Evolutionary conservation across 495 filamentous ascomycete species (phyloP).

Genomic region (Neurospora sp.): DNA sequence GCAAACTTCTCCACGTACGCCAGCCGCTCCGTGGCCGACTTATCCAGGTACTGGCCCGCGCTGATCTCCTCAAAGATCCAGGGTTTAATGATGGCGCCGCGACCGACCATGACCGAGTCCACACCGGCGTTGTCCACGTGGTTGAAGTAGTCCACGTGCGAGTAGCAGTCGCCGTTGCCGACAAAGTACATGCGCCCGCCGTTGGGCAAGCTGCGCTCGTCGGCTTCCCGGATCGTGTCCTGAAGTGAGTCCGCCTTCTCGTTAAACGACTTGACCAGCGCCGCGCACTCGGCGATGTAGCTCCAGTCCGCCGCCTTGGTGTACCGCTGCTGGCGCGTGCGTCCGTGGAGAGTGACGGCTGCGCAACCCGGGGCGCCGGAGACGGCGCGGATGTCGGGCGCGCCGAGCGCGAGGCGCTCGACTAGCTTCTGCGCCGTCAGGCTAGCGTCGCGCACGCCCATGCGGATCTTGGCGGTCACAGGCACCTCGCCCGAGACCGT

Average conservation of each 20-base stretch:
- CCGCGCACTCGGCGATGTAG: conserved; percentile 84
- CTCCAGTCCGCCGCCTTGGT: conserved; percentile 80
- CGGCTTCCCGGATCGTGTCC: conserved; percentile 70
- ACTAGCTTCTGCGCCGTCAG: conserved; percentile 73
- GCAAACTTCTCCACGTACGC: conserved; percentile 79
- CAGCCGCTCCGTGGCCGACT: conserved; percentile 77
- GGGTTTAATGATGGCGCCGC: conserved; percentile 88
- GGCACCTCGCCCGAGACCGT: conserved; percentile 76
- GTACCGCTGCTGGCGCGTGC: conserved; percentile 90
- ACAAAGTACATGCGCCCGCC: conserved; percentile 72
- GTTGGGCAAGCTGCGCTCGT: conserved; percentile 49
- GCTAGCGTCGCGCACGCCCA: conserved; percentile 69
- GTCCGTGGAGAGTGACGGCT: conserved; percentile 86
- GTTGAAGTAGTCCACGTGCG: conserved; percentile 74
- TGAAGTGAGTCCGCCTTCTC: conserved; percentile 46
- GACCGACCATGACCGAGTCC: conserved; percentile 82
- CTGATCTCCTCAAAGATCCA: conserved; percentile 98
- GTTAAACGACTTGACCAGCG: conserved; percentile 70
- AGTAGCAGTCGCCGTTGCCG: conserved; percentile 94
- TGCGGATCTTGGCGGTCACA: conserved; percentile 88
- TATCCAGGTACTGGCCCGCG: conserved; percentile 86
- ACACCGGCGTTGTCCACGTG: conserved; percentile 69
- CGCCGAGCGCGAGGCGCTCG: conserved; percentile 72
- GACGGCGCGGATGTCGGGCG: conserved; percentile 50
- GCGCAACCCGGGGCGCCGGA: conserved; percentile 70